phyloP scores from a whole-genome alignment of 805 yeast species.

The Yarrowia deformans region DNA sequence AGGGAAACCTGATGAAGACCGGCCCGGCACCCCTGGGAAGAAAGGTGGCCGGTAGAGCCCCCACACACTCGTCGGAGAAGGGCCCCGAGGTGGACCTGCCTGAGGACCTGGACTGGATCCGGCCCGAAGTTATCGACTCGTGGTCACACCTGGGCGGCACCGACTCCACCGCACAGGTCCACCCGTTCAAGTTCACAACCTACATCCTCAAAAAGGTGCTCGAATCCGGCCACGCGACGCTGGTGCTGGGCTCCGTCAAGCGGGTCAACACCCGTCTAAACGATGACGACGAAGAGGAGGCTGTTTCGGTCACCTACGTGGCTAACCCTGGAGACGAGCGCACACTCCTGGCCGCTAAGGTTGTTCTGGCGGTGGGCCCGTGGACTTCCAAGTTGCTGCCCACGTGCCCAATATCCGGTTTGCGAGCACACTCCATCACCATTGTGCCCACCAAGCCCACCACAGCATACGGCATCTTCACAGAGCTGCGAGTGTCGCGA shows the following conservation, averaged over 20 bases:
- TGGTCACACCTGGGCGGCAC: slow-evolving; percentile 85
- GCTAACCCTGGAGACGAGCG: slow-evolving; percentile 31
- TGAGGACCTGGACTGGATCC: slow-evolving; percentile 73
- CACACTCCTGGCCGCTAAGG: slow-evolving; percentile 68
- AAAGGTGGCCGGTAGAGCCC: slow-evolving; percentile 38
- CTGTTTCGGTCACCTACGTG: slow-evolving; percentile 51
- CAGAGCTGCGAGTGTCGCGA: slow-evolving; percentile 74
- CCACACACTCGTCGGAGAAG: slow-evolving; percentile 33
- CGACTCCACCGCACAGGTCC: slow-evolving; percentile 94
- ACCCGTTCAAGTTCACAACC: slow-evolving; percentile 93
- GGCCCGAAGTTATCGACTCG: slow-evolving; percentile 64
- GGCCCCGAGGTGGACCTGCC: slow-evolving; percentile 55
- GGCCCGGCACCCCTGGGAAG: slow-evolving; percentile 42
- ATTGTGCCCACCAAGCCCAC: slow-evolving; percentile 81
- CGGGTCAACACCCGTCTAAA: slow-evolving; percentile 53
- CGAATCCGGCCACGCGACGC: slow-evolving; percentile 81
- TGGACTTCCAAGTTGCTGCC: slow-evolving; percentile 94
- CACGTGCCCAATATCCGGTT: slow-evolving; percentile 91
- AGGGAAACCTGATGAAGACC: slow-evolving; percentile 67
- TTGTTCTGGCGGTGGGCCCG: slow-evolving; percentile 91
- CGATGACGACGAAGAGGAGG: slow-evolving; percentile 54
- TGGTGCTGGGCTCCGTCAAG: slow-evolving; percentile 83
- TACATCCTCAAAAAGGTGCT: slow-evolving; percentile 79
- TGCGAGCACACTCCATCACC: slow-evolving; percentile 94
- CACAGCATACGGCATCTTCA: slow-evolving; percentile 92